A percentile compares a stretch with the other conserved stretches of the same genome.
These are phyloP conservation scores for Aspergillus arachidicola DNA, from an alignment of 2,329 filamentous ascomycete species.

Conservation along the genomic window DNA sequence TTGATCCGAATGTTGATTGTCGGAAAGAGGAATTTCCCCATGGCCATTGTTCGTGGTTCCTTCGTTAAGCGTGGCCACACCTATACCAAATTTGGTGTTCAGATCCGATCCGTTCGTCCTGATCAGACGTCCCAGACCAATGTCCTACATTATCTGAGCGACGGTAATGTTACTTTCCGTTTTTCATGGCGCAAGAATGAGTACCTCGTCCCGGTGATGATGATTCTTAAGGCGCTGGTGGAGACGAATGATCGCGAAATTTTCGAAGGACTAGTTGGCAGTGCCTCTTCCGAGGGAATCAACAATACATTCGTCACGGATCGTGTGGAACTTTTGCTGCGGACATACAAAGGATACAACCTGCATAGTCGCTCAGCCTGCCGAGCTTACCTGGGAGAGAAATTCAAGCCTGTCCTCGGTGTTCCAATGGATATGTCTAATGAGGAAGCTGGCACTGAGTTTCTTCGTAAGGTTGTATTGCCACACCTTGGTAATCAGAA, in stretches of 20 bases:
- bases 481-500: constrained; percentile 87
- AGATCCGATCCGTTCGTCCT: constrained; percentile 88
- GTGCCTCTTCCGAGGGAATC: constrained; percentile 72
- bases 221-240: constrained; percentile 91
- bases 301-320: constrained; percentile 93
- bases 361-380: constrained; percentile 82
- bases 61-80: constrained; percentile 84
- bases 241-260: constrained; percentile 97
- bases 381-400: constrained; percentile 82
- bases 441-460: constrained; percentile 87
- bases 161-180: constrained; percentile 94
- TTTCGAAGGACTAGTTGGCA: constrained; percentile 87
- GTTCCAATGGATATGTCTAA: constrained; percentile 82
- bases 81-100: constrained; percentile 88
- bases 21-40: constrained; percentile 88
- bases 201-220: constrained; percentile 92
- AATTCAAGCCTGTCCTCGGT: constrained; percentile 85
- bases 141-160: constrained; percentile 90
- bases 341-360: constrained; percentile 90
- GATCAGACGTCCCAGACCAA: constrained; percentile 98
- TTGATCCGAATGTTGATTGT: constrained; percentile 90
- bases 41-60: constrained; percentile 89
- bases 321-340: constrained; percentile 84
- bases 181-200: constrained; percentile 99
- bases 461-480: constrained; percentile 84